Conservation (phyloP, 768 basidiomycete species). For the Hericium rajendrae region DNA sequence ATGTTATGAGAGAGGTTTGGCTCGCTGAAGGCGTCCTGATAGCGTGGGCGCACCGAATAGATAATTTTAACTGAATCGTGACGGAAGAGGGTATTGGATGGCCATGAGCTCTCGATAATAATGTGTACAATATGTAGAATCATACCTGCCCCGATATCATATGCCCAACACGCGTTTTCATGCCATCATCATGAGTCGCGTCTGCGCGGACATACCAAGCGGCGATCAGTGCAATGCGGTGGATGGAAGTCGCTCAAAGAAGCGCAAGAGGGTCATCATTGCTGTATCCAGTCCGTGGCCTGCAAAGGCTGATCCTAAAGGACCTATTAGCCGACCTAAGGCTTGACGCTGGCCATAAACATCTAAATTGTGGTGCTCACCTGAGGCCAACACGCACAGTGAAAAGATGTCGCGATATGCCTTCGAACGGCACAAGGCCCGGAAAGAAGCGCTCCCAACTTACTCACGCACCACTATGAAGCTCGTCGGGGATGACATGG, state of each 20-base stretch:
- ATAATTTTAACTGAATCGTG: too few relatives aligned
- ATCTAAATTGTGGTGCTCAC: neutral
- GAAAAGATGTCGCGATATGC: neutral
- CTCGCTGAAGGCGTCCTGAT: constrained; percentile 2
- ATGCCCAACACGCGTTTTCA: too few relatives aligned
- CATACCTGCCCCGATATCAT: too few relatives aligned
- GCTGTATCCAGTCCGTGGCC: neutral
- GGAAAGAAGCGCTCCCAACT: neutral
- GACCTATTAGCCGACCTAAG: neutral
- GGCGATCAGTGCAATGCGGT: neutral
- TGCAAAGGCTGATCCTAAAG: neutral
- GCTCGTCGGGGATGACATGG: too few relatives aligned
- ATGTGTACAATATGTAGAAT: neutral
- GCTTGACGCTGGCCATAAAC: neutral
- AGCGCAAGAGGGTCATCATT: neutral
- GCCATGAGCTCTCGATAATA: neutral
- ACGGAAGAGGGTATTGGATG: neutral
- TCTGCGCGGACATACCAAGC: neutral
- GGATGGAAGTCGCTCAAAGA: neutral
- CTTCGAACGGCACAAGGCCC: neutral
- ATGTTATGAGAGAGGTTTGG: constrained; percentile 16
- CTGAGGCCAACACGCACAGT: too few relatives aligned
- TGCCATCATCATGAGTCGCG: neutral
- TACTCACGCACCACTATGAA: too few relatives aligned
- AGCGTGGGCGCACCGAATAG: neutral